Percentiles rank a stretch among this genome's conserved stretches.
Evolutionary conservation across 176 grass and related monocot genomes (phyloP).

Genomic region (Thalia dealbata): DNA sequence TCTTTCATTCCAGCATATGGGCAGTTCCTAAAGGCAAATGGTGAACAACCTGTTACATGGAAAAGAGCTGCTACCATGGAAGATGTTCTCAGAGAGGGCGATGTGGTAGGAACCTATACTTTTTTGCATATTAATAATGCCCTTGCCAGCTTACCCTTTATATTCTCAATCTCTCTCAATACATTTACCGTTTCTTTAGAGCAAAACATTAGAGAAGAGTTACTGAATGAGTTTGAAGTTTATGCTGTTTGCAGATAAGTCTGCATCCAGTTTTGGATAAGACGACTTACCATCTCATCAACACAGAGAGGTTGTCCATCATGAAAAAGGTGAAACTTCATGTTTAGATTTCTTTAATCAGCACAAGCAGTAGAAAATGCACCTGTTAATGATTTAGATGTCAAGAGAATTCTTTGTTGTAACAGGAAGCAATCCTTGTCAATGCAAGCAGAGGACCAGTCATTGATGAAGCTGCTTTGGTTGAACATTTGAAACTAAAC

Average conservation of each 20-base stretch:
- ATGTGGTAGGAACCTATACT: constrained; percentile 45
- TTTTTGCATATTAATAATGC: not conserved
- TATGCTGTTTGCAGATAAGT: constrained; percentile 49
- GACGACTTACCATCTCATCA: constrained; percentile 97
- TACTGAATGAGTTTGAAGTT: not conserved
- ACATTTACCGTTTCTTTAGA: not conserved
- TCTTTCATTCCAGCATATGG: constrained; percentile 49
- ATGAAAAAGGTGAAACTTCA: constrained; percentile 69
- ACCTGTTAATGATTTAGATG: not conserved
- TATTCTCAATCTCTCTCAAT: not conserved
- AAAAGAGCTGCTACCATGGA: constrained; percentile 95
- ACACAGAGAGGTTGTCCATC: constrained; percentile 76
- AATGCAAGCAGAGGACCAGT: constrained; percentile 87
- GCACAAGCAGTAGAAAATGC: not conserved
- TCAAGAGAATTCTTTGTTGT: not conserved
- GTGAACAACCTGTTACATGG: constrained; percentile 80
- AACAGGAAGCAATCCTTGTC: constrained; percentile 73
- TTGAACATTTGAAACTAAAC: constrained; percentile 77
- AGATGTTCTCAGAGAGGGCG: constrained; percentile 86
- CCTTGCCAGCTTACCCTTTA: not conserved
- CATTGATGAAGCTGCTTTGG: constrained; percentile 66
- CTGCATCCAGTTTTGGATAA: constrained; percentile 90
- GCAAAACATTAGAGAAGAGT: not conserved
- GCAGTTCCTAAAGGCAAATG: constrained; percentile 77
- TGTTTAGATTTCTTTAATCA: not conserved